Evolutionary conservation across 139 green algal genomes (phyloP).

Genomic region (Limnomonas spitsbergensis): DNA sequence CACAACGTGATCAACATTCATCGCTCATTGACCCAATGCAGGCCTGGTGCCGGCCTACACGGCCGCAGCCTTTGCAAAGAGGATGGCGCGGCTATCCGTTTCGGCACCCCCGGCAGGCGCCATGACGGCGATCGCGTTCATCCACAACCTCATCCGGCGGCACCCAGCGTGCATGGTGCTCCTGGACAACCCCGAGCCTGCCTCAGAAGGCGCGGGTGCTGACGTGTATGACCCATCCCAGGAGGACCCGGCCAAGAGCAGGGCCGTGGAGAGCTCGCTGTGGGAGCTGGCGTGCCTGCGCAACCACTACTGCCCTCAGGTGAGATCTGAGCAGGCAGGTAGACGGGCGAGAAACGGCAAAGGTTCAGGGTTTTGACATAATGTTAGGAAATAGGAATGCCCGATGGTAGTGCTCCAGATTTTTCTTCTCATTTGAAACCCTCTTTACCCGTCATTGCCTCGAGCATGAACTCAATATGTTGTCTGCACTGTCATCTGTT

Average conservation of each 20-base stretch:
- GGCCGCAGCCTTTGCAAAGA: slow-evolving; percentile 91
- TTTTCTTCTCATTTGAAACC: too few species aligned
- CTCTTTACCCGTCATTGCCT: too few species aligned
- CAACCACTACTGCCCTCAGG: slow-evolving; percentile 81
- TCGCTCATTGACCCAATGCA: slow-evolving; percentile 18
- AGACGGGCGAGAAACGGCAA: background rate
- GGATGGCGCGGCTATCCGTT: slow-evolving; percentile 79
- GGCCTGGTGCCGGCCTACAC: slow-evolving; percentile 90
- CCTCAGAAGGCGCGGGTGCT: background rate
- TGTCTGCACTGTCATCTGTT: too few species aligned
- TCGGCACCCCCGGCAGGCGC: slow-evolving; percentile 68
- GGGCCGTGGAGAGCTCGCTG: slow-evolving; percentile 85
- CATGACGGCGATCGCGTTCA: slow-evolving; percentile 77
- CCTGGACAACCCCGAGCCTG: slow-evolving; percentile 62
- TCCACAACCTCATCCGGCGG: slow-evolving; percentile 93
- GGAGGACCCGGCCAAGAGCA: slow-evolving; percentile 65
- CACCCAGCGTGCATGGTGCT: slow-evolving; percentile 84
- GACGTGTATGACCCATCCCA: slow-evolving; percentile 33
- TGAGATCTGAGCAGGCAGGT: slow-evolving; percentile 26
- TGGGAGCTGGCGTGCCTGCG: slow-evolving; percentile 88
- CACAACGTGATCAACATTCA: background rate
- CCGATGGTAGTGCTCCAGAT: too few species aligned
- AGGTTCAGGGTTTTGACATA: too few species aligned
- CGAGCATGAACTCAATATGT: too few species aligned
- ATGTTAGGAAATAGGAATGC: too few species aligned